phyloP scores from a whole-genome alignment of 371 early-diverging fungal genomes.

The Smittium mucronatum region DNA sequence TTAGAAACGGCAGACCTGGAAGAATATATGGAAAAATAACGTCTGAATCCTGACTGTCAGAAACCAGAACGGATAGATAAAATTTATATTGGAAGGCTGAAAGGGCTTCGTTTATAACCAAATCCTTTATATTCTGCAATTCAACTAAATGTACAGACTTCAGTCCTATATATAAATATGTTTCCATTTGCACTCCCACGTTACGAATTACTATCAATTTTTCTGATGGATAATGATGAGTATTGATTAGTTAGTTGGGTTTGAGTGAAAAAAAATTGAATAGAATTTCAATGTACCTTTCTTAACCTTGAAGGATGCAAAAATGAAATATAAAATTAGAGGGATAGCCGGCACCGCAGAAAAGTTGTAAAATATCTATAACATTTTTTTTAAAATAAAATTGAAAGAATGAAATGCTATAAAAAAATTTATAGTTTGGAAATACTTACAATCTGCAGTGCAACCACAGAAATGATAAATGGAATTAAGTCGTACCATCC shows the following conservation, averaged over 20 bases:
- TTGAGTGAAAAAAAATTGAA: background rate
- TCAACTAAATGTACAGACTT: constrained; percentile 22
- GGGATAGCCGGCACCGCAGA: constrained; percentile 15
- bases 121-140: constrained; percentile 19
- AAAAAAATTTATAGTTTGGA: constrained; percentile 18
- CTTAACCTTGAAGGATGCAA: constrained; percentile 22
- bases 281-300: background rate
- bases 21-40: constrained; percentile 29
- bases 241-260: background rate
- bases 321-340: constrained; percentile 17
- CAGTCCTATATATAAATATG: constrained; percentile 19
- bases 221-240: constrained; percentile 10
- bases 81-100: constrained; percentile 27
- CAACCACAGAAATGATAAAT: constrained; percentile 23
- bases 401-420: background rate
- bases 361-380: background rate
- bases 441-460: constrained; percentile 18
- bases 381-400: background rate
- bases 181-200: constrained; percentile 27
- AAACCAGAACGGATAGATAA: constrained; percentile 26
- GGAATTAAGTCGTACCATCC: constrained; percentile 23
- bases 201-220: constrained; percentile 27
- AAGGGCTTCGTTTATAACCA: constrained; percentile 29
- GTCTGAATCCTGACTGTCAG: constrained; percentile 14
- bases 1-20: constrained; percentile 20